Evolutionary conservation across 352 stramenopile species (phyloP).

Genomic region (Phytophthora sansomeana): DNA sequence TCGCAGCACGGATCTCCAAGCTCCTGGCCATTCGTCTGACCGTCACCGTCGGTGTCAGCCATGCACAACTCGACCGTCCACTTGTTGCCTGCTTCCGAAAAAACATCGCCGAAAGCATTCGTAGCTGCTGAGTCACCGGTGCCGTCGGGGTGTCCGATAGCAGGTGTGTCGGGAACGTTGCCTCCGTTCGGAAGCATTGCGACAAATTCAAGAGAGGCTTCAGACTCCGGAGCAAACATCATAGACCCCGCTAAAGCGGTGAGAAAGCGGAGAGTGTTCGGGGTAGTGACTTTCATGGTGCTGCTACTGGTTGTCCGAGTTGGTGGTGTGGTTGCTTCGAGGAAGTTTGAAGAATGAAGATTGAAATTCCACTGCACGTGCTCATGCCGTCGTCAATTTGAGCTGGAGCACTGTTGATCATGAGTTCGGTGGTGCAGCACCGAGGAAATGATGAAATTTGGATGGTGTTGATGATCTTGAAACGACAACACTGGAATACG

Average conservation of each 20-base stretch:
- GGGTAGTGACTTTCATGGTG: conserved; percentile 13
- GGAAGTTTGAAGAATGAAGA: conserved; percentile 16
- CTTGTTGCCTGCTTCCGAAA: conserved; percentile 17
- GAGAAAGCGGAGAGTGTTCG: conserved; percentile 5
- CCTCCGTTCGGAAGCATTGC: conserved; percentile 19
- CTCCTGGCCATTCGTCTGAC: conserved; percentile 23
- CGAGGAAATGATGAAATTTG: neutral
- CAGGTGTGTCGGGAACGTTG: conserved; percentile 18
- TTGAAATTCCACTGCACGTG: neutral
- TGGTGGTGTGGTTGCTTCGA: neutral
- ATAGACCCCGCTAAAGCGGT: neutral
- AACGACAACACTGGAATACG: neutral
- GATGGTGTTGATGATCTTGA: neutral
- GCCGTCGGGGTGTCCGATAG: conserved; percentile 22
- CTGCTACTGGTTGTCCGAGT: neutral
- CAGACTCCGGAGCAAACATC: neutral
- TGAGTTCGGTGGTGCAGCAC: conserved; percentile 11
- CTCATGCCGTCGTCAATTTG: neutral
- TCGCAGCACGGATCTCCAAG: conserved; percentile 24
- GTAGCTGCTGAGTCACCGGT: conserved; percentile 10
- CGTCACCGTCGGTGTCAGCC: conserved; percentile 22
- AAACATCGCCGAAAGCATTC: conserved; percentile 22
- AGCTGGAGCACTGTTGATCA: neutral
- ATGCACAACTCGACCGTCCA: conserved; percentile 19
- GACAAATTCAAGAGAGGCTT: conserved; percentile 22